These are phyloP conservation scores for Trypanosomatidae sp. DNA, from an alignment of 208 protist genomes.

Conservation along the genomic window DNA sequence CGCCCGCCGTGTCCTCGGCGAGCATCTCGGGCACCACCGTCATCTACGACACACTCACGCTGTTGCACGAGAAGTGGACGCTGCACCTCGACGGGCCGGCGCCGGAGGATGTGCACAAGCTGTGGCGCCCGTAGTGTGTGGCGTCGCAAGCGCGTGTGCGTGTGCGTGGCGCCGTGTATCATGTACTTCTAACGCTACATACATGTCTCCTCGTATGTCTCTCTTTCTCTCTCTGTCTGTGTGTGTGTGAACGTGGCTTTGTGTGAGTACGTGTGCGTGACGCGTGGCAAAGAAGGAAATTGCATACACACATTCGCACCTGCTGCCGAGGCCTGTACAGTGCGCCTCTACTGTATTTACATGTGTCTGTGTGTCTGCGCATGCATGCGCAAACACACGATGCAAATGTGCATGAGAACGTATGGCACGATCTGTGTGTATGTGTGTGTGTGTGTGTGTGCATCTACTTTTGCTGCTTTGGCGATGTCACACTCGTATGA, in stretches of 20 bases:
- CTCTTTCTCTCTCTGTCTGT: conserved; percentile 2
- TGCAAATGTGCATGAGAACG: not conserved
- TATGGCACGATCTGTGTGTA: not conserved
- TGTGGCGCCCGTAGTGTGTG: no score
- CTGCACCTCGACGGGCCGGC: conserved; percentile 47
- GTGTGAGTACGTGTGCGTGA: not conserved
- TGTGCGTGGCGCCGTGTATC: not conserved
- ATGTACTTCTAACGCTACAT: not conserved
- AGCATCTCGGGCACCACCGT: conserved; percentile 16
- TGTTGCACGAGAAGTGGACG: conserved; percentile 53
- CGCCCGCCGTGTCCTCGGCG: conserved; percentile 7
- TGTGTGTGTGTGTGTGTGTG: conserved; percentile 2
- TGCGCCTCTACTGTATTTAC: not conserved
- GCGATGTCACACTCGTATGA: no score
- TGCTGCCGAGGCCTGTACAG: not conserved
- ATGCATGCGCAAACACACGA: not conserved
- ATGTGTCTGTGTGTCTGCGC: not conserved
- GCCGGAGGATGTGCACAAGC: conserved; percentile 39
- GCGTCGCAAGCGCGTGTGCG: no score
- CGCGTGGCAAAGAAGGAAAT: not conserved
- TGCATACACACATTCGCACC: not conserved
- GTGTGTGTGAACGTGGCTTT: not conserved
- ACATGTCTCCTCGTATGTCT: not conserved
- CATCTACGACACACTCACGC: conserved; percentile 28
- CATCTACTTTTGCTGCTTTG: no score